Base-by-base conservation (phyloP, 768 basidiomycete genomes). In the Suillus paluster region DNA sequence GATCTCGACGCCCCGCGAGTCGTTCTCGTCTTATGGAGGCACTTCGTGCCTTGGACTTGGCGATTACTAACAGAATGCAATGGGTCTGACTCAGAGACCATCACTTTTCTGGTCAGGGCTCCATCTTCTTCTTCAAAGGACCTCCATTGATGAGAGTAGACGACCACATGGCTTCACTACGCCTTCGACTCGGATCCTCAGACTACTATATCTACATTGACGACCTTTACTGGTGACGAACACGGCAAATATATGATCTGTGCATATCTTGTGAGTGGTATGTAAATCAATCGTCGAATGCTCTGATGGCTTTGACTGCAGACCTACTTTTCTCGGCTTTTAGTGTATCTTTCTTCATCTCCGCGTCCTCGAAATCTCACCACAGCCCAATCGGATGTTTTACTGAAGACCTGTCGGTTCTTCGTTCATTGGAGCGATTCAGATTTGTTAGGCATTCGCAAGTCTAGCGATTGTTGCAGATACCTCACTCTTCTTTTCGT, bases 31-130 rank as follows among this genome's bases (percentile, higher is more conserved):
- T 75, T 75, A 63, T 91, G 86, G 85, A 84, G 85, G 34, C 64
- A 78, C 12, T 73, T 82, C 12, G 70, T 89, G 3, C 80, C 83
- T 1, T 91, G 90, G 90, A 79, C 78, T 58, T 93, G 91, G 90
- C 73, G 69, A 12, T 71, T 81, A 8, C 92, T 89, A 87, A 70
- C 75, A 52, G 89, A 90, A 66, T 75, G 77, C 61, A 80, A 84
- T 23, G 70, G 76, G 42, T 77, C 81, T 33, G 73, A 85, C 39
- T 75, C 81, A 2, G 87, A 88, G 58, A 75, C 74, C 33, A 77
- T 89, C 50, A 71, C 78, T 5, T 70, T 70, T 52, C 66, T 88
- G 62, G 90, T 89, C 66, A 67, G 81, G 69, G 33, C 17, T 36
- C 23, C 41, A 39, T 17, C 38, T 5, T 50, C 11, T 63, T 46